Percentiles rank a stretch among this genome's conserved stretches.
phyloP scores from a whole-genome alignment of 345 rosid species.

The Heritiera fomes region DNA sequence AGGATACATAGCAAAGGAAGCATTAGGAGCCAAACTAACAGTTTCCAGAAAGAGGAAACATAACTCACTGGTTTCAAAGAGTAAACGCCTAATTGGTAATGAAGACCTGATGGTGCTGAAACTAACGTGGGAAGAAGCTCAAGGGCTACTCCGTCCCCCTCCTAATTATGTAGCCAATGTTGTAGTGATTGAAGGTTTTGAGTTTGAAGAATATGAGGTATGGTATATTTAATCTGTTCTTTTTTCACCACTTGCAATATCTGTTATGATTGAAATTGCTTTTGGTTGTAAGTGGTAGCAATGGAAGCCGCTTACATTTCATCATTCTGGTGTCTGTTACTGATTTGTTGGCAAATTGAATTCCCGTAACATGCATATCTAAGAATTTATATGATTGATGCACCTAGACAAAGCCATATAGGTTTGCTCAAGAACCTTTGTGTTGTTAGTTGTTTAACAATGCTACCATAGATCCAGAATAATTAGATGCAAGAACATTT shows the following conservation, averaged over 20 bases:
- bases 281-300: not conserved
- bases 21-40: constrained; percentile 51
- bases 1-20: constrained; percentile 67
- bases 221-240: constrained; percentile 11
- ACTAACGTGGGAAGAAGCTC: constrained; percentile 96
- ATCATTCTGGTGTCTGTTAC: not conserved
- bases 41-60: constrained; percentile 66
- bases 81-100: constrained; percentile 70
- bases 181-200: constrained; percentile 74
- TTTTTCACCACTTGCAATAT: constrained; percentile 15
- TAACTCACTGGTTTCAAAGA: constrained; percentile 62
- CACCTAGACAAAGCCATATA: not conserved
- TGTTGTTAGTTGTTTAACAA: not conserved
- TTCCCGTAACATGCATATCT: not conserved
- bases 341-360: not conserved
- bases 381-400: not conserved
- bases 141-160: constrained; percentile 80
- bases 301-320: not conserved
- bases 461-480: constrained; percentile 10
- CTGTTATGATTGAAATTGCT: not conserved
- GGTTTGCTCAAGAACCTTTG: not conserved
- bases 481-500: constrained; percentile 16
- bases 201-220: constrained; percentile 98
- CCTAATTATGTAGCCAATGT: constrained; percentile 61
- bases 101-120: constrained; percentile 77